A percentile compares a stretch with the other conserved stretches of the same genome.
phyloP scores from a whole-genome alignment of 2,329 filamentous ascomycete genomes.

The Hypocrella siamensis region DNA sequence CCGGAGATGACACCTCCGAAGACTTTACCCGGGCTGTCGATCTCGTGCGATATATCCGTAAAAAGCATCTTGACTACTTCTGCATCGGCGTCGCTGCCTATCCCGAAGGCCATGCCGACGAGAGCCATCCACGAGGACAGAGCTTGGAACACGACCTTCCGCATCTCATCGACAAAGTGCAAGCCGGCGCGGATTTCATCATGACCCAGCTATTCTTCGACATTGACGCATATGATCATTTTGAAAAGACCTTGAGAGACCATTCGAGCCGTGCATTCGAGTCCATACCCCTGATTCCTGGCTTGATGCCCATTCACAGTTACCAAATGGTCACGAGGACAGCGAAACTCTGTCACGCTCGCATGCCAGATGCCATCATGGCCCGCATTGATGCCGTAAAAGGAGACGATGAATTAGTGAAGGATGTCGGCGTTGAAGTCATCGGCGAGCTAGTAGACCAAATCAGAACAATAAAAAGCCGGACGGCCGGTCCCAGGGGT shows the following conservation, averaged over 20 bases:
- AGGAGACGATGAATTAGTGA: constrained; percentile 68
- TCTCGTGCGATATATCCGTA: constrained; percentile 75
- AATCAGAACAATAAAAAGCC: constrained; percentile 49
- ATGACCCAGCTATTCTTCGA: constrained; percentile 99
- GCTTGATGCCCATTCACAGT: constrained; percentile 94
- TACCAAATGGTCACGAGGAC: constrained; percentile 91
- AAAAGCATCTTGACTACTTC: constrained; percentile 83
- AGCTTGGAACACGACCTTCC: constrained; percentile 68
- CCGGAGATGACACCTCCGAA: constrained; percentile 47
- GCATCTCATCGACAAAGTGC: constrained; percentile 77
- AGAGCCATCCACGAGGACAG: constrained; percentile 60
- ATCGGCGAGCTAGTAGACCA: constrained; percentile 69
- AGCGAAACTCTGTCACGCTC: constrained; percentile 85
- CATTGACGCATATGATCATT: constrained; percentile 62
- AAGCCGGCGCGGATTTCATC: constrained; percentile 89
- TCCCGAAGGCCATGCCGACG: constrained; percentile 87
- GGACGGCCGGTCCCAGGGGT: constrained; percentile 48
- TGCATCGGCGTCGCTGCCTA: constrained; percentile 91
- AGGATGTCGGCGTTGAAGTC: constrained; percentile 66
- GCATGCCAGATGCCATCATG: constrained; percentile 56
- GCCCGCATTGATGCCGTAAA: constrained; percentile 56
- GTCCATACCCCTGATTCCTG: constrained; percentile 78
- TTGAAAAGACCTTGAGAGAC: constrained; percentile 60
- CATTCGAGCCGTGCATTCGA: constrained; percentile 79
- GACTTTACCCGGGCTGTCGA: constrained; percentile 85